phyloP scores from a whole-genome alignment of 2,329 filamentous ascomycete genomes.

The Aspergillus brunneoviolaceus region DNA sequence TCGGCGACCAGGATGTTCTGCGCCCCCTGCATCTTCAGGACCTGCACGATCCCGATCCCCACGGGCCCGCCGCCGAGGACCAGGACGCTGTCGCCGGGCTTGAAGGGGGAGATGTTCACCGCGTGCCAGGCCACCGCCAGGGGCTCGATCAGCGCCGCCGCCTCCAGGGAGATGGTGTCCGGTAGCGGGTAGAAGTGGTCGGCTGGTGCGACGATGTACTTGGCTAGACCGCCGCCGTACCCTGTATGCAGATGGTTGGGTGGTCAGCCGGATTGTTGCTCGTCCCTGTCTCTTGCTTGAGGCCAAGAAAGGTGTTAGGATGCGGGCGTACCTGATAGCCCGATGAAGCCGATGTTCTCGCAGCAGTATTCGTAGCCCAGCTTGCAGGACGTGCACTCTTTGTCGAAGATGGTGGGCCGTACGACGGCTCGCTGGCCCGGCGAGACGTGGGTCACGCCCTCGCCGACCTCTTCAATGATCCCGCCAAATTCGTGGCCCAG shows the following conservation, averaged over 20 bases:
- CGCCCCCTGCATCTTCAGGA: conserved; percentile 55
- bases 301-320: too few relatives aligned
- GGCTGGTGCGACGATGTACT: conserved; percentile 27
- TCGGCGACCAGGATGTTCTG: conserved; percentile 60
- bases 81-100: conserved; percentile 49
- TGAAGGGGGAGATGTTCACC: conserved; percentile 51
- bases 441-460: conserved; percentile 50
- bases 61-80: conserved; percentile 64
- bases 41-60: conserved; percentile 59
- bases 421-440: conserved; percentile 50
- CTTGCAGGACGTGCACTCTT: conserved; percentile 46
- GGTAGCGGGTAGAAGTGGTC: conserved; percentile 28
- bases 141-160: conserved; percentile 60
- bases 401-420: conserved; percentile 50
- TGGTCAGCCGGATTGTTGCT: background rate
- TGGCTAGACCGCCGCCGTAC: conserved; percentile 30
- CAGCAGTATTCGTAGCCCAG: conserved; percentile 62
- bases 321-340: conserved; percentile 42
- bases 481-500: conserved; percentile 67
- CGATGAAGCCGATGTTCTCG: conserved; percentile 55
- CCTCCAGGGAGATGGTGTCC: conserved; percentile 41
- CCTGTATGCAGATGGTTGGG: conserved; percentile 12
- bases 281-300: too few relatives aligned
- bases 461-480: conserved; percentile 58
- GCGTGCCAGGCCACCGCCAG: conserved; percentile 66